phyloP scores from a whole-genome alignment of 1,139 yeast species.

The Candida pseudoviswanathii region DNA sequence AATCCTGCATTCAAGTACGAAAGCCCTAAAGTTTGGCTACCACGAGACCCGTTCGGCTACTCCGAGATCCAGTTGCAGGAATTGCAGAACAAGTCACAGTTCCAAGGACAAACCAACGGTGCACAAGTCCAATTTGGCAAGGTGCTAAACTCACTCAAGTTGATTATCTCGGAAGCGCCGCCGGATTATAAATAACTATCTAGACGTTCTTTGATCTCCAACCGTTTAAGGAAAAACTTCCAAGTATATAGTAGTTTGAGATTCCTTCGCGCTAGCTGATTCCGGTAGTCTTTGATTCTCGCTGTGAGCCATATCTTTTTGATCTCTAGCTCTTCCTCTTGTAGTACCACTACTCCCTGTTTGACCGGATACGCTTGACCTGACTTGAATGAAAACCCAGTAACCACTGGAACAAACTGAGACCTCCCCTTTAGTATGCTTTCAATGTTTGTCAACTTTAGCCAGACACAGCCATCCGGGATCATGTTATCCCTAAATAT shows the following conservation, averaged over 20 bases:
- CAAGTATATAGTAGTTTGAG: conserved; percentile 19
- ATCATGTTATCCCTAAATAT: conserved; percentile 34
- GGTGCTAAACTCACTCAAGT: conserved; percentile 17
- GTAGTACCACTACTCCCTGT: conserved; percentile 31
- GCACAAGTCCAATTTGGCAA: conserved; percentile 25
- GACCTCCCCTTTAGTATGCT: conserved; percentile 20
- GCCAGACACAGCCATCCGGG: conserved; percentile 36
- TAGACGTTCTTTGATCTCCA: conserved; percentile 26
- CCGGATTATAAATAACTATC: conserved; percentile 36
- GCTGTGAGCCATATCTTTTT: conserved; percentile 34
- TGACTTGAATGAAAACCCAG: conserved; percentile 30
- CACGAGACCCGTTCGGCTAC: conserved; percentile 27
- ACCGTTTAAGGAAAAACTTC: conserved; percentile 23
- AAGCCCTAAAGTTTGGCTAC: conserved; percentile 38
- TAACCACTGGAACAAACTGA: conserved; percentile 37
- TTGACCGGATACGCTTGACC: conserved; percentile 35
- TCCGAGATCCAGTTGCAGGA: conserved; percentile 17
- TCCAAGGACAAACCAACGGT: conserved; percentile 31
- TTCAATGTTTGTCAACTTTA: conserved; percentile 29
- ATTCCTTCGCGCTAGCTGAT: background rate
- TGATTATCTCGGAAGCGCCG: conserved; percentile 35
- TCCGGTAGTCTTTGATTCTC: conserved; percentile 18
- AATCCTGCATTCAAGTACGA: conserved; percentile 40
- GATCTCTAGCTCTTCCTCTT: conserved; percentile 19
- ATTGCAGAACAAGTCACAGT: conserved; percentile 14